A percentile compares a stretch with the other conserved stretches of the same genome.
These are phyloP conservation scores for Tulasnella sp. DNA, from an alignment of 768 basidiomycete species.

Conservation along the genomic window DNA sequence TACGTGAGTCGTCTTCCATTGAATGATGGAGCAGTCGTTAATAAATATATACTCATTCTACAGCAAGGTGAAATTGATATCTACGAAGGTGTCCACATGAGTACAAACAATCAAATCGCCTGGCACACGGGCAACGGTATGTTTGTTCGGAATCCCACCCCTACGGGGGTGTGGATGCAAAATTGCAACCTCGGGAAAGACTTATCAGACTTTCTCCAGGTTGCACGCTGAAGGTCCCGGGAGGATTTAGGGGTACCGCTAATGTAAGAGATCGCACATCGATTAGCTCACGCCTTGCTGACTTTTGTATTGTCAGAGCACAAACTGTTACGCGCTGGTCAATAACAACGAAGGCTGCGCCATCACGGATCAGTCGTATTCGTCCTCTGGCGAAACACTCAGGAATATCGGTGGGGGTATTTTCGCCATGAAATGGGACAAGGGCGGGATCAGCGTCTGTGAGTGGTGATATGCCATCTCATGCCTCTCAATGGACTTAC, in stretches of 20 bases:
- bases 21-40: background rate
- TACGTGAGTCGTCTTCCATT: constrained; percentile 1
- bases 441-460: constrained; percentile 17
- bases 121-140: constrained; percentile 17
- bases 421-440: constrained; percentile 27
- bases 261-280: background rate
- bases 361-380: constrained; percentile 23
- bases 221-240: constrained; percentile 14
- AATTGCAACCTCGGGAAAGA: background rate
- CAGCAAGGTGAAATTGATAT: constrained; percentile 19
- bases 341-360: constrained; percentile 24
- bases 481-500: background rate
- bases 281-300: background rate
- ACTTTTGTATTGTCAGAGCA: constrained; percentile 13
- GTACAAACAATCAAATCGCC: constrained; percentile 18
- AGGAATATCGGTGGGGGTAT: constrained; percentile 28
- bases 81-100: constrained; percentile 19
- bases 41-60: background rate
- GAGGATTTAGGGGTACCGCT: constrained; percentile 12
- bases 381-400: constrained; percentile 26
- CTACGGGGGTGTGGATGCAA: background rate
- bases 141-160: background rate
- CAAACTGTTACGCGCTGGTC: constrained; percentile 18
- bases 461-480: background rate
- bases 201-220: background rate